Evolutionary conservation across 306 rosid species (phyloP), one percentile per base, ranked within the genome.

Genomic region (Calophaca sinica): DNA sequence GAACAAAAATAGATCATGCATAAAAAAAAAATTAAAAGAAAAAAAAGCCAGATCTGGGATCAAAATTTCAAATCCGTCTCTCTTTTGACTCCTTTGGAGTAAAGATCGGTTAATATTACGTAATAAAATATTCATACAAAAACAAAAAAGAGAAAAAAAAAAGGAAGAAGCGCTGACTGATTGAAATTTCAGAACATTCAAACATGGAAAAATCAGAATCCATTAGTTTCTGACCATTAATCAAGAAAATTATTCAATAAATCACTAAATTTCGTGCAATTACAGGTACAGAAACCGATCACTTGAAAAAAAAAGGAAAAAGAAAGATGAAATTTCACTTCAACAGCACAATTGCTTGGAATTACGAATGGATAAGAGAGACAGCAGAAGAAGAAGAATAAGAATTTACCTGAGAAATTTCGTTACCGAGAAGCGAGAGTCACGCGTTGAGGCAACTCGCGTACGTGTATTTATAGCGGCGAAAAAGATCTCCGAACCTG

Each of bases 401-500:
- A 14, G 14, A 32, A 6, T 4, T 29, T 77, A 78, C 85, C 84
- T 72, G 60, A 78, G 82, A 74, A 70, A 74, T 42, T 49, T 76
- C 12, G 51, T 76, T 63, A 5, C 9, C 58, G 42, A 64, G 31
- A 13, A 69, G 57, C 59, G 5, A 72, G 4, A 36, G 6, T 49
- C 39, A 75, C 80, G 83, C 51, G 81, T 48, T 8, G 29, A 33
- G 35, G 12, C 12, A 36, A 9, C 52, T 75, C 49, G 44, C 13
- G 46, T 33, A 39, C 15, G 54, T 33, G 15, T 9, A 74, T 86
- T 68, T 88, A 78, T 79, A 82, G 39, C 38, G 10, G 36, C 0
- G 55, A 31, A 52, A 61, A 29, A 29, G 63, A 61, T 28, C 7
- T 55, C 79, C 77, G 83, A 84, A 71, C 81, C 87, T 70, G n/a